Conservation (phyloP, 331 rosid genomes). For the Stylosanthes scabra region DNA sequence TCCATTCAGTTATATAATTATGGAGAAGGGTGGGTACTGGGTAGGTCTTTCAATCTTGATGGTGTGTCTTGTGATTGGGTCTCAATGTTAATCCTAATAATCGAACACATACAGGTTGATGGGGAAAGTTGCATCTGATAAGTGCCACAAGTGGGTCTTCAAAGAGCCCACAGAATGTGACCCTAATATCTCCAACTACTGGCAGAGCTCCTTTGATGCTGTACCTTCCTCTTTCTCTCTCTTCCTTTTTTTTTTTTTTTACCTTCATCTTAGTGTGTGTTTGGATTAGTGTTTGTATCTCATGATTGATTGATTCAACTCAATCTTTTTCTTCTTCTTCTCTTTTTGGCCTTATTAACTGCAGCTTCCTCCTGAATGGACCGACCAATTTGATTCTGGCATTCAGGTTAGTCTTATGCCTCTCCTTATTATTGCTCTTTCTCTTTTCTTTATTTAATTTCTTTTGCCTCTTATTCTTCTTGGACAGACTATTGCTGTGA, state of each 20-base stretch:
- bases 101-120: conserved; percentile 67
- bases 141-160: conserved; percentile 99
- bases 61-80: conserved; percentile 44
- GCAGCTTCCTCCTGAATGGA: conserved; percentile 99
- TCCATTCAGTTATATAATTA: conserved; percentile 98
- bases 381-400: conserved; percentile 97
- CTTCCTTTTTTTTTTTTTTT: no score
- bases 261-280: no score
- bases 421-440: conserved; percentile 22
- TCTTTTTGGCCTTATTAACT: conserved; percentile 54
- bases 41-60: conserved; percentile 72
- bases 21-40: conserved; percentile 99
- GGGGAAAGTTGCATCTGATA: conserved; percentile 99
- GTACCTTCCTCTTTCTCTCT: conserved; percentile 45
- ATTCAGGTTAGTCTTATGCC: conserved; percentile 78
- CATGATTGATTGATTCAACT: conserved; percentile 45
- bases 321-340: conserved; percentile 3
- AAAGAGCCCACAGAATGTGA: conserved; percentile 97
- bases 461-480: conserved; percentile 22
- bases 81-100: neutral
- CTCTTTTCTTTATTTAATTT: neutral
- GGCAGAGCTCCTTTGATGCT: conserved; percentile 99
- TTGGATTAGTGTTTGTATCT: no score
- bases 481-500: conserved; percentile 94
- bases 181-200: conserved; percentile 92